These are phyloP conservation scores for Lentinus tigrinus DNA, from an alignment of 768 basidiomycete genomes.

Conservation along the genomic window DNA sequence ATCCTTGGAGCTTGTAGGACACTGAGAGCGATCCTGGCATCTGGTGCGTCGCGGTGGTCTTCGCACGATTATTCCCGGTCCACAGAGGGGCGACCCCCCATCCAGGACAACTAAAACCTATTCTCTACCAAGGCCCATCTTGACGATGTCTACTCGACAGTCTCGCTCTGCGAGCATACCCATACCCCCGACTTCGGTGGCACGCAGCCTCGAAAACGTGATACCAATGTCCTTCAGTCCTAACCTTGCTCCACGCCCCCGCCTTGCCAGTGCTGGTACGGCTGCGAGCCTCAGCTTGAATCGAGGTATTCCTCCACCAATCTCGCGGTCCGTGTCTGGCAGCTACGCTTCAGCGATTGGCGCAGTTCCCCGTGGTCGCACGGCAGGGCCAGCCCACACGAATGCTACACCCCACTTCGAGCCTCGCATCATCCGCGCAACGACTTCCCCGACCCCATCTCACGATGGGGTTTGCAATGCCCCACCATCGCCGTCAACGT, in stretches of 20 bases:
- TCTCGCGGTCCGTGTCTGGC: conserved; percentile 11
- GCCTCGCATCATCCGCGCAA: conserved; percentile 69
- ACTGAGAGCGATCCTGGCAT: no score
- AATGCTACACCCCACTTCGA: conserved; percentile 17
- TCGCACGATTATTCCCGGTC: no score
- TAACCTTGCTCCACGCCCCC: conserved; percentile 5
- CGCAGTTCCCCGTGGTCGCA: conserved; percentile 8
- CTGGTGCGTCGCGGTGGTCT: no score
- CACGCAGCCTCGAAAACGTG: conserved; percentile 62
- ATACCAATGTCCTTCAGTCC: conserved; percentile 57
- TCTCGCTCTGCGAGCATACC: conserved; percentile 69
- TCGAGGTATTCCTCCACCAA: background rate
- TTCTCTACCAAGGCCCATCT: no score
- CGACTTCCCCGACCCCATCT: conserved; percentile 37
- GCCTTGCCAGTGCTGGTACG: conserved; percentile 5
- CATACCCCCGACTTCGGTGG: conserved; percentile 52
- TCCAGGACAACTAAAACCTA: no score
- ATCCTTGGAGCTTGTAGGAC: no score
- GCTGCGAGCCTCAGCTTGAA: conserved; percentile 1
- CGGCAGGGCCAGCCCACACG: conserved; percentile 3
- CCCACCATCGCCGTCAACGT: conserved; percentile 32
- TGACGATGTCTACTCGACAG: conserved; percentile 49
- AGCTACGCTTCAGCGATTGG: conserved; percentile 22
- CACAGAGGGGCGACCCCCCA: no score
- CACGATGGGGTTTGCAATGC: conserved; percentile 23